Evolutionary conservation across 2,329 filamentous ascomycete genomes (phyloP).

Genomic region (Hypoxylon sp.): DNA sequence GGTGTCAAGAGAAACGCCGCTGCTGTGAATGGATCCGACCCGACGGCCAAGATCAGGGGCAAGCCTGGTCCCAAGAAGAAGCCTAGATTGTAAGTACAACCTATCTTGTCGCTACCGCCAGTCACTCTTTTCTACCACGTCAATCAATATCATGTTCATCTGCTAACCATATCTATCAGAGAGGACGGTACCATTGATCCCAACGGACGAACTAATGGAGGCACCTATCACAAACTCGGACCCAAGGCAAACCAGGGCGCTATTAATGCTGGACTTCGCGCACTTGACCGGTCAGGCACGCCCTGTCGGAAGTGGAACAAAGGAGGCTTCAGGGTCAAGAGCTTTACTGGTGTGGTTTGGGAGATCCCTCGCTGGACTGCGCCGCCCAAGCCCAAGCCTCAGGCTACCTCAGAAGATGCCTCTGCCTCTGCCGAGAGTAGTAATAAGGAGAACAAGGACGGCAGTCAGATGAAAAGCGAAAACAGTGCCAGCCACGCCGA

Average conservation of each 20-base stretch:
- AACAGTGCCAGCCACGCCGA: conserved; percentile 58
- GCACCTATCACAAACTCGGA: conserved; percentile 82
- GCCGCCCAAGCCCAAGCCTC: conserved; percentile 68
- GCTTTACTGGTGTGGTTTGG: conserved; percentile 90
- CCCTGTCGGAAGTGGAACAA: conserved; percentile 93
- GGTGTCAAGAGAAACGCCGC: conserved; percentile 77
- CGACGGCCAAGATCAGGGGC: conserved; percentile 76
- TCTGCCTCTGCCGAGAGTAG: conserved; percentile 64
- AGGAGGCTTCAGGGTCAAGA: conserved; percentile 86
- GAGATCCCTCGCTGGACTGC: conserved; percentile 86
- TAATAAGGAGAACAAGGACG: conserved; percentile 76
- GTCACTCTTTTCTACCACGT: neutral
- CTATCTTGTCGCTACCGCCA: conserved; percentile 3
- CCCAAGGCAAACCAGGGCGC: conserved; percentile 97
- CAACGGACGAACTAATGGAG: conserved; percentile 62
- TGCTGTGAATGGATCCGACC: conserved; percentile 70
- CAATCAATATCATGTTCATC: conserved; percentile 28
- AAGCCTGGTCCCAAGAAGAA: conserved; percentile 99
- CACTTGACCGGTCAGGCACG: conserved; percentile 90
- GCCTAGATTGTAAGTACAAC: conserved; percentile 82
- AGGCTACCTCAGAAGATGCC: conserved; percentile 61
- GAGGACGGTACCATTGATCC: conserved; percentile 75
- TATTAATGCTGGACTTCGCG: conserved; percentile 95
- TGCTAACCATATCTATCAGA: conserved; percentile 58
- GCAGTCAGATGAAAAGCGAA: conserved; percentile 63